A percentile compares a stretch with the other conserved stretches of the same genome.
phyloP scores from a whole-genome alignment of 441 rosid species.

The Omphalea diandra region DNA sequence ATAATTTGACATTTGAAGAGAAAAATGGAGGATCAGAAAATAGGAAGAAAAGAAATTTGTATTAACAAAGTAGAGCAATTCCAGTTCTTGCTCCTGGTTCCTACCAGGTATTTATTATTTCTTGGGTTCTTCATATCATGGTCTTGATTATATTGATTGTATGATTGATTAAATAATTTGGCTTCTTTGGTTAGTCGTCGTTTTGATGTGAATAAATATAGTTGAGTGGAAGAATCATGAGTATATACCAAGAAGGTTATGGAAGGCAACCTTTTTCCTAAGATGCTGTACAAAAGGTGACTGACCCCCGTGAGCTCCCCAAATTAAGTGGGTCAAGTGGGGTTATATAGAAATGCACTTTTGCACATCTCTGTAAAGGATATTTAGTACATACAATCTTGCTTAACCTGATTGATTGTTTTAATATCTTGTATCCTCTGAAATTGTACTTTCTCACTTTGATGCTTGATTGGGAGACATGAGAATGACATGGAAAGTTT shows the following conservation, averaged over 20 bases:
- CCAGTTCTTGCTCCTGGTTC: constrained; percentile 30
- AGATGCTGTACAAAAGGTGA: background rate
- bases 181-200: constrained; percentile 22
- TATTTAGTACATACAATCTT: background rate
- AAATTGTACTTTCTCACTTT: constrained; percentile 3
- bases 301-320: background rate
- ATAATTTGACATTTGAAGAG: constrained; percentile 28
- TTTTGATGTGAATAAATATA: constrained; percentile 29
- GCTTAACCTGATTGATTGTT: constrained; percentile 4
- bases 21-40: constrained; percentile 4
- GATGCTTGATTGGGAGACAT: constrained; percentile 8
- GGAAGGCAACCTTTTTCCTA: background rate
- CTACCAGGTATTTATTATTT: constrained; percentile 29
- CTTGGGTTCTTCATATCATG: constrained; percentile 15
- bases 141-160: constrained; percentile 29
- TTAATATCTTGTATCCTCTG: constrained; percentile 1
- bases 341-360: background rate
- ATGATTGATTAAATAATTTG: constrained; percentile 28
- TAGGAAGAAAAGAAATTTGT: background rate
- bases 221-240: constrained; percentile 21
- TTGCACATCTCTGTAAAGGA: background rate
- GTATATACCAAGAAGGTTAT: background rate
- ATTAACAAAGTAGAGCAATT: constrained; percentile 21
- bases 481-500: background rate
- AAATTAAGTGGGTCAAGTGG: background rate